Evolutionary conservation across 768 basidiomycete species (phyloP), one percentile per base, ranked within the genome.

Genomic region (Neoboletus subvelutipes): DNA sequence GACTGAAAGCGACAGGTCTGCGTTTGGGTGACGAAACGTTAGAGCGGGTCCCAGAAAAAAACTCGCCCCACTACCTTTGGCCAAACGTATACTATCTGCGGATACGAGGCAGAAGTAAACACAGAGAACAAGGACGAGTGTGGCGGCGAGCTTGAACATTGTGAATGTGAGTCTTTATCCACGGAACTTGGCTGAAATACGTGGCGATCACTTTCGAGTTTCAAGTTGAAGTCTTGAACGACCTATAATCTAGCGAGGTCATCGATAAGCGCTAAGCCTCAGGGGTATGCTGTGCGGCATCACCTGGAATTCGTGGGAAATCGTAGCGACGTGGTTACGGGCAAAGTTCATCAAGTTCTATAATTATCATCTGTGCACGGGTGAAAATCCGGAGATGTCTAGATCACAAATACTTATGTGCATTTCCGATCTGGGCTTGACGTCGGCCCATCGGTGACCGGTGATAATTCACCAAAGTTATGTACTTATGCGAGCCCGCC

Each of bases 1-100:
- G 31, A 59, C 47, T 1, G 47, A 59, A 12, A 60, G 41, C 11
- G 58, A 59, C 24, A 60, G n/a, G 15, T 60, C 58, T 60, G 48
- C 12, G 7, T 31, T 34, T 2, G 28, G 22, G 24, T 3, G 20
- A 34, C 0, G 28, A 1, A n/a, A 11, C 3, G 24, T 59, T 18
- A 59, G 56, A 46, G 12, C 1, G 2, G 1, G 12, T 20, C 10
- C 9, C 0, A 13, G 11, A 31, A 26, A 17, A 18, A 22, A 0
- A 18, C 31, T 20, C 0, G 4, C 0, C 36, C 17, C 17, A 9
- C 8, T 37, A 58, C 56, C 58, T 58, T 42, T 52, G 28, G 45
- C 28, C 22, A 59, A 34, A 36, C 40, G 56, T 28, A 59, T 31
- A 10, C 50, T 24, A 20, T 36, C 24, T 31, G 58, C 52, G 13